Evolutionary conservation across 495 filamentous ascomycete genomes (phyloP).

Genomic region (Coniosporium apollinis): DNA sequence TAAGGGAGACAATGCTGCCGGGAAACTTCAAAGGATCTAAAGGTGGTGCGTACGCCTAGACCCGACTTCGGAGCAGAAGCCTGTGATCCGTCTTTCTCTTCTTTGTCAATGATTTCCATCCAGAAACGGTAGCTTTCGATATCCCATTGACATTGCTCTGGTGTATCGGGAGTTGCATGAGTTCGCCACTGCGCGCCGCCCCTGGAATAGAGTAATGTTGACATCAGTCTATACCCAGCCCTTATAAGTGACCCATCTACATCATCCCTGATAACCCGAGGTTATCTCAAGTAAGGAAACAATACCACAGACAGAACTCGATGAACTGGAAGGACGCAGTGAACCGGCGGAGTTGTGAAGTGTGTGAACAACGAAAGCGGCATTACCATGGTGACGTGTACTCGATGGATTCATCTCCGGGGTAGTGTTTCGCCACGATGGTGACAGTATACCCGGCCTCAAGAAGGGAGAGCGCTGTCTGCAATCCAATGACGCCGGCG

Average conservation of each 20-base stretch:
- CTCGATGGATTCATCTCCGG: constrained; percentile 22
- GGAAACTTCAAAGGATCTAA: not conserved
- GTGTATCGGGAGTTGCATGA: constrained; percentile 16
- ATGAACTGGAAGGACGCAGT: no score
- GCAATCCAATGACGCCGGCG: constrained; percentile 32
- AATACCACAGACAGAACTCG: no score
- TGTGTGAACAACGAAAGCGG: no score
- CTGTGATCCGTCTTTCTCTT: constrained; percentile 8
- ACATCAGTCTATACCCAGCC: no score
- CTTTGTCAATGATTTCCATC: constrained; percentile 10
- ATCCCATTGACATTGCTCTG: constrained; percentile 21
- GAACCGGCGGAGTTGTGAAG: no score
- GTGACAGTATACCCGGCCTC: constrained; percentile 26
- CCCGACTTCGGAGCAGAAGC: no score
- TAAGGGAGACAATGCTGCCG: no score
- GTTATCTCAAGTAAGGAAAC: no score
- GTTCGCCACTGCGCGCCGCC: constrained; percentile 28
- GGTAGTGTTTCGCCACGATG: constrained; percentile 26
- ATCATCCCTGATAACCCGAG: no score
- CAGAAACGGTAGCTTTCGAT: constrained; percentile 21
- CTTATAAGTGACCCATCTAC: no score
- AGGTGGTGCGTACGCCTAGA: constrained; percentile 3
- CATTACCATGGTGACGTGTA: constrained; percentile 27
- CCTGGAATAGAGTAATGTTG: no score
- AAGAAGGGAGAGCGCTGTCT: constrained; percentile 28